phyloP scores from a whole-genome alignment of 495 filamentous ascomycete genomes.

The Penicillium coprophilum region DNA sequence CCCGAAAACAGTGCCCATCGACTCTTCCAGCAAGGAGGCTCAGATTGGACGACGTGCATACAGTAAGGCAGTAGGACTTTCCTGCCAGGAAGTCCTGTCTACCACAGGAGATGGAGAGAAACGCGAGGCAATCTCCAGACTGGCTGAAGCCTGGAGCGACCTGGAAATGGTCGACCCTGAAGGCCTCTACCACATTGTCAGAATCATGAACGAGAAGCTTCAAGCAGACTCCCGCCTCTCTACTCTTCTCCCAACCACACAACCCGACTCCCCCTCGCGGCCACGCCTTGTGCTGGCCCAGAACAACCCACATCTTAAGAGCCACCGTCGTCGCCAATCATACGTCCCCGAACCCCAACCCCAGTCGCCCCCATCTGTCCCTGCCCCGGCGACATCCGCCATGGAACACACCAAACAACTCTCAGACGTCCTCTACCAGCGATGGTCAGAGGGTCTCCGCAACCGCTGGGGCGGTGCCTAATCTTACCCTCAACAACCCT shows the following conservation, averaged over 20 bases:
- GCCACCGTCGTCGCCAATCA: conserved; percentile 68
- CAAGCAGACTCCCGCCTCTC: conserved; percentile 56
- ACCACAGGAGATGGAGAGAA: conserved; percentile 73
- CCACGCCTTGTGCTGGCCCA: conserved; percentile 73
- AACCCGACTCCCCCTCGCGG: conserved; percentile 46
- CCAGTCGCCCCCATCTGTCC: conserved; percentile 39
- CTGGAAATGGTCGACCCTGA: conserved; percentile 89
- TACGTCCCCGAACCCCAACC: conserved; percentile 38
- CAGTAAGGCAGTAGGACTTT: conserved; percentile 72
- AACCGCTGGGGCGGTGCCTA: conserved; percentile 69
- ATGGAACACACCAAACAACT: conserved; percentile 92
- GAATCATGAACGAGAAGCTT: conserved; percentile 62
- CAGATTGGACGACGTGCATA: conserved; percentile 76
- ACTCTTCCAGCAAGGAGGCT: conserved; percentile 68
- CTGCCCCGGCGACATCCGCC: conserved; percentile 58
- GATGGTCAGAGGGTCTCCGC: conserved; percentile 85
- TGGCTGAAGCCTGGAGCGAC: conserved; percentile 80
- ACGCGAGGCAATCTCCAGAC: conserved; percentile 73
- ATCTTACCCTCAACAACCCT: conserved; percentile 1
- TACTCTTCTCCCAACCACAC: conserved; percentile 41
- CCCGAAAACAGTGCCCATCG: conserved; percentile 35
- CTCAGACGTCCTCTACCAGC: conserved; percentile 82
- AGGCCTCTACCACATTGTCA: conserved; percentile 80
- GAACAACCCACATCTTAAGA: conserved; percentile 82
- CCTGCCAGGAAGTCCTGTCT: conserved; percentile 78